phyloP scores from a whole-genome alignment of 176 grass and related monocot genomes.

The Oryza longistaminata region DNA sequence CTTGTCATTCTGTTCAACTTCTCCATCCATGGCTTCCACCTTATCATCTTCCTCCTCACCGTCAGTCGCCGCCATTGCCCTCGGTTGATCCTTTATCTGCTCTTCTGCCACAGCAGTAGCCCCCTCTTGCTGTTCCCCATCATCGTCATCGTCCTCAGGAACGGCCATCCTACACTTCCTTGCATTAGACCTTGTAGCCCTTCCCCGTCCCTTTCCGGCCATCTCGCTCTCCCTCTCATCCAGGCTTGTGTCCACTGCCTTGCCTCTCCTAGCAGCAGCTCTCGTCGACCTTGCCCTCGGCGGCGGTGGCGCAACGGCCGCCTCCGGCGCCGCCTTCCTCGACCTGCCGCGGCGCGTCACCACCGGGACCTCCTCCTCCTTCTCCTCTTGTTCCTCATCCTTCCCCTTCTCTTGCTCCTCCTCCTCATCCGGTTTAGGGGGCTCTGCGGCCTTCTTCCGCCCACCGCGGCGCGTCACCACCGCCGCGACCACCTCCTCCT shows the following conservation, averaged over 20 bases:
- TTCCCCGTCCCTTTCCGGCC: constrained; percentile 4
- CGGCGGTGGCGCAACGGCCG: neutral
- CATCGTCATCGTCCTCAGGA: constrained; percentile 11
- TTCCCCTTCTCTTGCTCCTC: constrained; percentile 7
- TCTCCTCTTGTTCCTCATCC: neutral
- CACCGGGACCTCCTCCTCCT: constrained; percentile 14
- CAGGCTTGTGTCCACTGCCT: neutral
- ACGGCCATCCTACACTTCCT: neutral
- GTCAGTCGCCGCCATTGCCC: neutral
- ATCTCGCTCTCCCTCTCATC: neutral
- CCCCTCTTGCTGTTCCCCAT: constrained; percentile 1
- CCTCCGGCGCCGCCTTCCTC: constrained; percentile 13
- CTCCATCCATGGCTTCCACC: constrained; percentile 22
- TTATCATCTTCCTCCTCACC: constrained; percentile 17
- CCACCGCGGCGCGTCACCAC: constrained; percentile 4
- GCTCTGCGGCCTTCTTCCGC: constrained; percentile 1
- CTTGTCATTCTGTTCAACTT: constrained; percentile 7
- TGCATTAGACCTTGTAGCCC: constrained; percentile 6
- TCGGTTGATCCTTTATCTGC: neutral
- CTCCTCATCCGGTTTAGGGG: neutral
- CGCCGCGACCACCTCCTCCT: neutral
- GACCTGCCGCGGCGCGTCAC: constrained; percentile 6
- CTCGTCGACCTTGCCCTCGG: constrained; percentile 28
- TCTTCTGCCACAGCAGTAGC: constrained; percentile 27
- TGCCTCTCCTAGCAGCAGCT: constrained; percentile 14